Evolutionary conservation across 805 yeast species (phyloP).

Genomic region (Metschnikowia sp.): DNA sequence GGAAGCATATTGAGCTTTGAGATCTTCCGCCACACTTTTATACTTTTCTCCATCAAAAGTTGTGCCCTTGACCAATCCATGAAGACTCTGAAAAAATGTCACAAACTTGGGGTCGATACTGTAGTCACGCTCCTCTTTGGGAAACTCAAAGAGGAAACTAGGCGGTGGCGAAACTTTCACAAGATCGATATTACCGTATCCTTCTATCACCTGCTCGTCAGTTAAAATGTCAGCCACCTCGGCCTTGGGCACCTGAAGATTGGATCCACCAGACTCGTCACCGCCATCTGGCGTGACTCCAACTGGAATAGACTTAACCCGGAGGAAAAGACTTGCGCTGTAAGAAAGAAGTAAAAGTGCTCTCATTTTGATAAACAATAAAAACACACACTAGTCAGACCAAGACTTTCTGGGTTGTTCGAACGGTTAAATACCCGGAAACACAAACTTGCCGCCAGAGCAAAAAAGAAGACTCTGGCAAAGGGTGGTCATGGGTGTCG

Average conservation of each 20-base stretch:
- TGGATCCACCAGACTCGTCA: not conserved
- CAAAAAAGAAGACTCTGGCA: too few relatives aligned
- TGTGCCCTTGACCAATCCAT: not conserved
- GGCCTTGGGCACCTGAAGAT: slow-evolving; percentile 1
- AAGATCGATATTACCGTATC: slow-evolving; percentile 4
- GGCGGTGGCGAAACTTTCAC: slow-evolving; percentile 2
- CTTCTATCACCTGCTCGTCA: not conserved
- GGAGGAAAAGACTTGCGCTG: not conserved
- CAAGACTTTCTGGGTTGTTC: too few relatives aligned
- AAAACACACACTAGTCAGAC: too few relatives aligned
- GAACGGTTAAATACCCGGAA: too few relatives aligned
- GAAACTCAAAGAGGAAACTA: not conserved
- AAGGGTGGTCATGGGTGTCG: too few relatives aligned
- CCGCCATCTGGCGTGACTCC: not conserved
- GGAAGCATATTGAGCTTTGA: not conserved
- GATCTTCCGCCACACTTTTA: not conserved
- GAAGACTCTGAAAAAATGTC: slow-evolving; percentile 1
- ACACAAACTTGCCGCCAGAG: too few relatives aligned
- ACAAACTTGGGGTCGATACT: slow-evolving; percentile 1
- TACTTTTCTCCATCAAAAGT: not conserved
- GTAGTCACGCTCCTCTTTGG: not conserved
- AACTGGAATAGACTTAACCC: not conserved
- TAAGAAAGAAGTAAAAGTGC: not conserved
- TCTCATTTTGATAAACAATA: not conserved
- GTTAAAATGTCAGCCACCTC: slow-evolving; percentile 1